These are phyloP conservation scores for Haplographium delicatum DNA, from an alignment of 495 filamentous ascomycete species.

Conservation along the genomic window DNA sequence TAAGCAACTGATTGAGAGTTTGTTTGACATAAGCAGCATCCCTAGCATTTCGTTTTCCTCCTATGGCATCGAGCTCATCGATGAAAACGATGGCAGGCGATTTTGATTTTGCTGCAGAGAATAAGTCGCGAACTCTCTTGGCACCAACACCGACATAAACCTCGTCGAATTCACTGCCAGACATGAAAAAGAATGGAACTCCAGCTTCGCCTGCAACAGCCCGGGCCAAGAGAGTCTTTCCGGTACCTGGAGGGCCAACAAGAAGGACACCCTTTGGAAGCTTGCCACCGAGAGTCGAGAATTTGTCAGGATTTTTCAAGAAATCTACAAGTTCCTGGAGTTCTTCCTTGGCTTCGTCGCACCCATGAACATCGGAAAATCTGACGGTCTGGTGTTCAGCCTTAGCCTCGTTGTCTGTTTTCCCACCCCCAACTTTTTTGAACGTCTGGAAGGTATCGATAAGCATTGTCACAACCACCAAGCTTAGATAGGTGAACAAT, in stretches of 20 bases:
- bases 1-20: slow-evolving; percentile 93
- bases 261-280: slow-evolving; percentile 94
- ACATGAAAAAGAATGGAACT: slow-evolving; percentile 99
- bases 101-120: slow-evolving; percentile 78
- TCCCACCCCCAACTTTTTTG: slow-evolving; percentile 70
- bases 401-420: slow-evolving; percentile 71
- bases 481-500: slow-evolving; percentile 64
- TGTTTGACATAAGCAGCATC: slow-evolving; percentile 97
- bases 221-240: slow-evolving; percentile 95
- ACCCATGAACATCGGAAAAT: slow-evolving; percentile 93
- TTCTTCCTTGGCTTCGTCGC: slow-evolving; percentile 97
- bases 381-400: slow-evolving; percentile 84
- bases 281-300: slow-evolving; percentile 88
- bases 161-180: slow-evolving; percentile 96
- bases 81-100: slow-evolving; percentile 97
- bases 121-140: slow-evolving; percentile 96
- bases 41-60: slow-evolving; percentile 84
- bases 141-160: slow-evolving; percentile 97
- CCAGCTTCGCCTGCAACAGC: slow-evolving; percentile 96
- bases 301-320: slow-evolving; percentile 83
- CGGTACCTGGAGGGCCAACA: slow-evolving; percentile 93
- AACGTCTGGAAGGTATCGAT: slow-evolving; percentile 73
- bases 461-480: slow-evolving; percentile 70
- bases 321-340: slow-evolving; percentile 96
- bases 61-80: slow-evolving; percentile 94